A percentile compares a stretch with the other conserved stretches of the same genome.
Evolutionary conservation across 371 early-diverging fungal species (phyloP).

Genomic region (Dinochytrium kinnereticum): DNA sequence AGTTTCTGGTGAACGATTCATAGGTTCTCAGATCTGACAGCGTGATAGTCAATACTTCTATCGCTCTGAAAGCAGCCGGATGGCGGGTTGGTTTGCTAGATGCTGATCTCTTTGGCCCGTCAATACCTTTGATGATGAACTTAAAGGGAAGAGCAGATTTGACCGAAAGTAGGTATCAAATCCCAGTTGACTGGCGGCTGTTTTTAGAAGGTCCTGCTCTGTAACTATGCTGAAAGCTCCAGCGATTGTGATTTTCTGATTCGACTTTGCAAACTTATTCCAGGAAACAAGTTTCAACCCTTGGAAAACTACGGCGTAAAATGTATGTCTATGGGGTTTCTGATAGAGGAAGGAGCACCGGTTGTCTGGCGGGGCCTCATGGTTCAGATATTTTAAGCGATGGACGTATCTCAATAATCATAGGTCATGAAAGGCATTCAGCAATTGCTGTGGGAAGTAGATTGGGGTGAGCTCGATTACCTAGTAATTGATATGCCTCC

Average conservation of each 20-base stretch:
- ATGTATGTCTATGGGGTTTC: conserved; percentile 92
- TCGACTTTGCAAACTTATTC: neutral
- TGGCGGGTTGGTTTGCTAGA: conserved; percentile 81
- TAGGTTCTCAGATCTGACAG: neutral
- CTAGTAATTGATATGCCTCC: conserved; percentile 93
- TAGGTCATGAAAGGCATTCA: conserved; percentile 90
- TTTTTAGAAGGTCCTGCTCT: too few species aligned
- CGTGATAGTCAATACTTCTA: conserved; percentile 74
- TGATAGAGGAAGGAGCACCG: conserved; percentile 75
- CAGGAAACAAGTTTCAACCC: conserved; percentile 68
- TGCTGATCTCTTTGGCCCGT: conserved; percentile 92
- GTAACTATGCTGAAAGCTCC: too few species aligned
- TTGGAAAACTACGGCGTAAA: conserved; percentile 81
- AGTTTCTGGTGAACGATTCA: conserved; percentile 66
- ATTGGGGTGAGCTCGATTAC: conserved; percentile 79
- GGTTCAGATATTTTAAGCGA: conserved; percentile 51
- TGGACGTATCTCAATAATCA: conserved; percentile 1
- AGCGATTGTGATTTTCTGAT: too few species aligned
- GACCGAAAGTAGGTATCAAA: conserved; percentile 5
- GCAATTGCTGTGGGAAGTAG: conserved; percentile 82
- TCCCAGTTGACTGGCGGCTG: neutral
- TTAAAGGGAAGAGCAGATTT: conserved; percentile 73
- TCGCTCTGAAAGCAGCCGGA: conserved; percentile 66
- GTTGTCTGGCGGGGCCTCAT: conserved; percentile 93
- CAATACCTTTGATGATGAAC: conserved; percentile 85